Conservation (phyloP, 1,284 basidiomycete species). For the Puccinia coronata region DNA sequence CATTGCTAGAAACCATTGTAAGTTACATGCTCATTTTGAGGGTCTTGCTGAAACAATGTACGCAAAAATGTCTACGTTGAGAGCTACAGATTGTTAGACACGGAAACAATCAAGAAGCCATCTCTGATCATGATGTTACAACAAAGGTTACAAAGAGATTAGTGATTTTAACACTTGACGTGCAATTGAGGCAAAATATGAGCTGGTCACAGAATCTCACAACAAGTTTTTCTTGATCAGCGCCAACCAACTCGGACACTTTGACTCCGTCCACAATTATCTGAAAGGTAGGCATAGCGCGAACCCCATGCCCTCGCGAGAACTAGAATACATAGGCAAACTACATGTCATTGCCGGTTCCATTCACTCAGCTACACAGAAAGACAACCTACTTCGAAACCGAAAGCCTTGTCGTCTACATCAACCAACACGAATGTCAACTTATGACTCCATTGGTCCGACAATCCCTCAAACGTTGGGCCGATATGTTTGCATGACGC, state of each 20-base stretch:
- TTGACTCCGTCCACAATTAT: conserved; percentile 42
- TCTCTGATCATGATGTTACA: too few species aligned
- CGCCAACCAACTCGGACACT: conserved; percentile 35
- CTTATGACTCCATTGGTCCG: not conserved
- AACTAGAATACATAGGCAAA: conserved; percentile 13
- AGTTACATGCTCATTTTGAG: too few species aligned
- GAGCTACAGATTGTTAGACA: too few species aligned
- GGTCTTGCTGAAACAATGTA: too few species aligned
- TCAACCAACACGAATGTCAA: conserved; percentile 30
- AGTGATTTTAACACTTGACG: too few species aligned
- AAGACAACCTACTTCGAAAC: conserved; percentile 22
- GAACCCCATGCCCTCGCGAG: conserved; percentile 23
- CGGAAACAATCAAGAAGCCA: too few species aligned
- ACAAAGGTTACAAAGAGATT: too few species aligned
- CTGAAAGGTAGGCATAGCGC: conserved; percentile 48
- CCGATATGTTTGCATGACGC: conserved; percentile 32
- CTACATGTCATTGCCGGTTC: not conserved
- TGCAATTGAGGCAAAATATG: too few species aligned
- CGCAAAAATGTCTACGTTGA: too few species aligned
- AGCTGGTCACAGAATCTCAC: too few species aligned
- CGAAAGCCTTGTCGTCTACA: conserved; percentile 41
- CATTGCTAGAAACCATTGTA: too few species aligned
- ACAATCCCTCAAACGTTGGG: conserved; percentile 25
- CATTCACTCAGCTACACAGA: not conserved
- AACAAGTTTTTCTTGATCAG: conserved; percentile 32